Conservation (phyloP, 2,329 filamentous ascomycete genomes). For the Helminthosporium solani region DNA sequence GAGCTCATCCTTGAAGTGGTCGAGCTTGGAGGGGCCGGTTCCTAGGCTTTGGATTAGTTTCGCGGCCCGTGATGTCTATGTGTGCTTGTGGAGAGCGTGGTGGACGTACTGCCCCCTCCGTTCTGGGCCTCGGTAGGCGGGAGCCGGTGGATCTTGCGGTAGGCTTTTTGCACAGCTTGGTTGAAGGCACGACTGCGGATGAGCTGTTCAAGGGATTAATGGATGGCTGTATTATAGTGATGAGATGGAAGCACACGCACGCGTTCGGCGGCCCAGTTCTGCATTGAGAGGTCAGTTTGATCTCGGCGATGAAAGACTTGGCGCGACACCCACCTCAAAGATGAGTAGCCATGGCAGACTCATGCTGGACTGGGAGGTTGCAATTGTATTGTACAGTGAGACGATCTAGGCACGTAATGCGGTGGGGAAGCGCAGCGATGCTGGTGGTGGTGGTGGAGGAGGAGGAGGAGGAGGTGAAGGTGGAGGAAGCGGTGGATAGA, state of each 20-base stretch:
- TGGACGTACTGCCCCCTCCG: slow-evolving; percentile 49
- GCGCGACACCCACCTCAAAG: slow-evolving; percentile 31
- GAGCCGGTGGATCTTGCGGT: slow-evolving; percentile 48
- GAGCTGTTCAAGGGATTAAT: slow-evolving; percentile 39
- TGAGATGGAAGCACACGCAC: slow-evolving; percentile 22
- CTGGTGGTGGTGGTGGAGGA: slow-evolving; percentile 2
- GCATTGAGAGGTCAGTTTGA: slow-evolving; percentile 22
- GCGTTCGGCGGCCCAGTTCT: slow-evolving; percentile 43
- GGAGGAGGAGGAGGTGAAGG: not conserved
- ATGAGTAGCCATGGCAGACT: slow-evolving; percentile 30
- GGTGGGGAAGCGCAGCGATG: not conserved
- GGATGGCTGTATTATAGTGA: slow-evolving; percentile 2
- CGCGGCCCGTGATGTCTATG: too few relatives aligned
- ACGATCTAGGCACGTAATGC: slow-evolving; percentile 1
- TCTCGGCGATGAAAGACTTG: slow-evolving; percentile 3
- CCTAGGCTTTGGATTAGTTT: slow-evolving; percentile 18
- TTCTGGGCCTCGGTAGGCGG: slow-evolving; percentile 44
- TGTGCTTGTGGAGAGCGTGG: slow-evolving; percentile 17
- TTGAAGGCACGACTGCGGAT: slow-evolving; percentile 58
- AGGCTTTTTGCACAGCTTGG: slow-evolving; percentile 52
- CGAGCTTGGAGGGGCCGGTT: slow-evolving; percentile 45
- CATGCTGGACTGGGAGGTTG: slow-evolving; percentile 18
- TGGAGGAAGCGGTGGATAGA: not conserved
- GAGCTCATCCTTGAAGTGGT: slow-evolving; percentile 57
- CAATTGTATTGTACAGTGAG: not conserved